Base-by-base conservation (phyloP, 805 yeast species). In the Myxozyma udenii region DNA sequence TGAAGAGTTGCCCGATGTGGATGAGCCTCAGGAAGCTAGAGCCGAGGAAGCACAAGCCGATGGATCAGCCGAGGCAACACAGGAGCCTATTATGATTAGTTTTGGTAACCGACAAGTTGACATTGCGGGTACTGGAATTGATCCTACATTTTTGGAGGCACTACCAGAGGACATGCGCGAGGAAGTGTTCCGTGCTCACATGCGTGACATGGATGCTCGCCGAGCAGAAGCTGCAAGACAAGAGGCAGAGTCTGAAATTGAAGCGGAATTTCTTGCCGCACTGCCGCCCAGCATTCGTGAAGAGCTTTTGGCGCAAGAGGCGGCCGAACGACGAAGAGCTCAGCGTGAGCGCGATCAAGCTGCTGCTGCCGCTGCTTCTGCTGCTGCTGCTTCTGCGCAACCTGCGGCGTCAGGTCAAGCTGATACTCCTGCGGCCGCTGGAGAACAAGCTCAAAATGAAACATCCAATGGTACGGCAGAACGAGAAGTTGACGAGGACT, bases 161-260 rank as follows among this genome's bases (percentile, higher is more conserved):
- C 74, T 90, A 33, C 97, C 97, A 0, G 95, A 87, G 40, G 93
- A 87, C 47, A 85, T 90, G 86, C 74, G 96, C 44, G 95, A 88
- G 57, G 96, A 90, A 63, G 97, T 89, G 0, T 82, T 87, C 64
- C 80, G 90, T 0, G 91, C 88, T 57, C 95, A 89, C 63, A 72
- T 88, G 4, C 72, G 89, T 38, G 93, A 87, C 60, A 73, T 90
- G 52, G 74, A 93, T 53, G 30, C 61, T 1, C 25, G 47, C 12
- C 46, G 50, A 3, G 28, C 25, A 18, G 84, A 74, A 40, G 79
- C 73, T 71, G 86, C 57, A 18, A 44, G 55, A 9, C 44, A 68
- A 38, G 70, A 55, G 64, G 73, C 80, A 0, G 64, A 69, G 1
- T 71, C 75, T 25, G 95, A 85, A 60, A 78, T 87, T 47, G 95